Evolutionary conservation across 2,329 filamentous ascomycete species (phyloP), one percentile per base, ranked within the genome.

Genomic region (Ophiostoma sp.): DNA sequence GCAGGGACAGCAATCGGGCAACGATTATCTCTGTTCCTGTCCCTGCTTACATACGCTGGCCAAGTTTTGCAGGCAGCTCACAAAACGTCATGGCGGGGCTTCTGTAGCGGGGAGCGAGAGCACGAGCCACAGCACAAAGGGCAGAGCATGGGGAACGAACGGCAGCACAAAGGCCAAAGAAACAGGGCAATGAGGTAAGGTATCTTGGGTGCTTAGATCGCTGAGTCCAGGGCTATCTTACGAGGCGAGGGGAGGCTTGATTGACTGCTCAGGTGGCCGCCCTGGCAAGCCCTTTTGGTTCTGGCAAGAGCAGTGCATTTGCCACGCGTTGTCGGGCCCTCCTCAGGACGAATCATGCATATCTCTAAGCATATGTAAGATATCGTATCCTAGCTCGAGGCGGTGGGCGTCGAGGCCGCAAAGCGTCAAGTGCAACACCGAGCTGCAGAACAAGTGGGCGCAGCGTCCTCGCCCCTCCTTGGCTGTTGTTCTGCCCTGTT

Each of bases 31-130:
- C 27, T 27, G 27, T 27, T 27, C 27, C 27, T 27, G 27, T 27
- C 2, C 27, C 52, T 58, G 52, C 52, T 63, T 63, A 42, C 60
- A 41, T 41, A 36, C 55, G 7, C 55, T 12, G 5, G 6, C 7
- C n/a, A 6, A 18, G 5, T 27, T 6, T 27, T 27, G n/a, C 41
- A 64, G 62, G 62, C 62, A 64, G 62, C 62, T 64, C n/a, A 64
- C 40, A 66, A 64, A 66, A 69, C 66, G 68, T 69, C 68, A 69
- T 69, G 66, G 68, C 52, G 66, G 68, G 68, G 68, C 55, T 66
- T 63, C 5, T 36, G 64, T 65, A 67, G 68, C 65, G 68, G 68
- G 65, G 65, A 62, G 27, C 16, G 47, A 65, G 67, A 63, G 64
- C 67, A 66, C 60, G 47, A 65, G 66, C 52, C 65, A 69, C 27